Evolutionary conservation across 345 rosid genomes (phyloP).

Genomic region (Citrus maxima): DNA sequence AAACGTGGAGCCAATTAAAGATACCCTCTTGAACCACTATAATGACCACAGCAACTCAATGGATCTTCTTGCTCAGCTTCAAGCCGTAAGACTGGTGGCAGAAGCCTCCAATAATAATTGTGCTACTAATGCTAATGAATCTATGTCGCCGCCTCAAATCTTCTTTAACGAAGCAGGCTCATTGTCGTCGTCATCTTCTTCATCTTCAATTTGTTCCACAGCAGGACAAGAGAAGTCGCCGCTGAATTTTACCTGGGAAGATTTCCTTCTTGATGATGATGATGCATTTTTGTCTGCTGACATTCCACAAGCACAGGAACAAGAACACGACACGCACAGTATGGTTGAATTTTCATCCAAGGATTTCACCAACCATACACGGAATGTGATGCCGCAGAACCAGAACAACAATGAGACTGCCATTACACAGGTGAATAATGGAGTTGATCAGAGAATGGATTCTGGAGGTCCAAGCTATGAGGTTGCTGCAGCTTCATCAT

Average conservation of each 20-base stretch:
- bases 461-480: conserved; percentile 7
- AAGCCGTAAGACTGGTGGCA: conserved; percentile 65
- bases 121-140: conserved; percentile 15
- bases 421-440: background rate
- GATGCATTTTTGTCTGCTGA: conserved; percentile 32
- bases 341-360: conserved; percentile 26
- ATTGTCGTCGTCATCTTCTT: conserved; percentile 33
- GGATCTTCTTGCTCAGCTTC: conserved; percentile 71
- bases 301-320: conserved; percentile 16
- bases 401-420: background rate
- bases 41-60: conserved; percentile 25
- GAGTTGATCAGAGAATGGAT: conserved; percentile 16
- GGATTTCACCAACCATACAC: conserved; percentile 20
- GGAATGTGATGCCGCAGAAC: background rate
- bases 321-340: conserved; percentile 10
- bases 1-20: conserved; percentile 25
- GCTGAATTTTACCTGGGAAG: conserved; percentile 62
- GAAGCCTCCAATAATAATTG: conserved; percentile 37
- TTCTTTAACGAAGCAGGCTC: conserved; percentile 26
- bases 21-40: conserved; percentile 13
- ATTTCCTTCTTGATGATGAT: conserved; percentile 76
- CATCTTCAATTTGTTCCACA: conserved; percentile 56
- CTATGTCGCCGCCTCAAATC: background rate
- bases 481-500: conserved; percentile 20
- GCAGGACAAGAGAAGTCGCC: conserved; percentile 41